phyloP scores from a whole-genome alignment of 805 yeast genomes.

The Kuraishia piskuri region DNA sequence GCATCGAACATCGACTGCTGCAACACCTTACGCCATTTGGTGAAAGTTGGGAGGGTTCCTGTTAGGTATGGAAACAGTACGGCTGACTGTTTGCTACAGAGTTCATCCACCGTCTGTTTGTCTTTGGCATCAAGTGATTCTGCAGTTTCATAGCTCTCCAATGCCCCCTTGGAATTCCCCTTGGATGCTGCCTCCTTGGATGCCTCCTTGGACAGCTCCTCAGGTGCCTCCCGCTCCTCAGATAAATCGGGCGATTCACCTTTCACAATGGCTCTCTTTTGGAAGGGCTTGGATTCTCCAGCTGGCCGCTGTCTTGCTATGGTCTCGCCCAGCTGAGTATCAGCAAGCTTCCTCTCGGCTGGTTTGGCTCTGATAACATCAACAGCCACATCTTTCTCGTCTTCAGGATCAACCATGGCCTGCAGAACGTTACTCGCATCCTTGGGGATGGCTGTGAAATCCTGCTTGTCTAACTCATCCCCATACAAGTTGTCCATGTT shows the following conservation, averaged over 20 bases:
- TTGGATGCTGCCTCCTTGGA: background rate
- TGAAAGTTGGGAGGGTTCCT: constrained; percentile 27
- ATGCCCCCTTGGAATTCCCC: background rate
- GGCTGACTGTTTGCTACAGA: background rate
- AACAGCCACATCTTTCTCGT: background rate
- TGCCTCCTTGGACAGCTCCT: too few relatives aligned
- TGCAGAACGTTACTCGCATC: background rate
- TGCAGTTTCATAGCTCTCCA: background rate
- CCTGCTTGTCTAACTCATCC: constrained; percentile 1
- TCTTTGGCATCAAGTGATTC: background rate
- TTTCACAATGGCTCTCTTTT: background rate
- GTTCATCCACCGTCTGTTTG: background rate
- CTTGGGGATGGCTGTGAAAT: background rate
- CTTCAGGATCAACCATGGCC: background rate
- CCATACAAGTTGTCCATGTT: constrained; percentile 6
- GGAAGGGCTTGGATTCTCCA: background rate
- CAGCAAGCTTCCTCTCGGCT: constrained; percentile 1
- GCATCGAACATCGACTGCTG: background rate
- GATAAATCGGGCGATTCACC: background rate
- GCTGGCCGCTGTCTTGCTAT: background rate
- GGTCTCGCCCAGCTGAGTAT: background rate
- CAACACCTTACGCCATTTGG: constrained; percentile 16
- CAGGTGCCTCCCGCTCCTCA: too few relatives aligned
- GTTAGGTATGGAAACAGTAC: constrained; percentile 34
- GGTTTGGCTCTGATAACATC: background rate